A percentile compares a stretch with the other conserved stretches of the same genome.
Evolutionary conservation across 1,139 yeast species (phyloP).

Genomic region (Lodderomyces theae): DNA sequence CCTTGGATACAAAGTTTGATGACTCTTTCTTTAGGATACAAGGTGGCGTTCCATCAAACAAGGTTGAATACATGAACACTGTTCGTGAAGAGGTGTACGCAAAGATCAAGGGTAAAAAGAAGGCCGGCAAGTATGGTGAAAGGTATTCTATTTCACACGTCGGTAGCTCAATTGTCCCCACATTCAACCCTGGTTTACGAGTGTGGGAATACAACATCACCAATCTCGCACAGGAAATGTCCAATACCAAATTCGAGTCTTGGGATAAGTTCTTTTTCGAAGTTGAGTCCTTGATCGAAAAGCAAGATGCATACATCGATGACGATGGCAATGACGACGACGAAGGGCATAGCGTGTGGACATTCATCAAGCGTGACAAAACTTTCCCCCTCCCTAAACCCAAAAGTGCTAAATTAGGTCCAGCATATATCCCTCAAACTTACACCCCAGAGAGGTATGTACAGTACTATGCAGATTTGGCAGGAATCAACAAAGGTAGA

Average conservation of each 20-base stretch:
- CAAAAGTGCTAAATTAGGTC: slow-evolving; percentile 54
- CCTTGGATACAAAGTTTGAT: slow-evolving; percentile 16
- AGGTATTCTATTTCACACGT: slow-evolving; percentile 70
- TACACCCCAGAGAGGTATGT: slow-evolving; percentile 71
- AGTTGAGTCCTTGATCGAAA: slow-evolving; percentile 33
- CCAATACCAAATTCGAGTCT: slow-evolving; percentile 25
- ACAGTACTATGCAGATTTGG: slow-evolving; percentile 69
- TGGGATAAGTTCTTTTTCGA: slow-evolving; percentile 59
- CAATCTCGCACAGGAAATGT: slow-evolving; percentile 32
- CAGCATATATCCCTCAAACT: slow-evolving; percentile 68
- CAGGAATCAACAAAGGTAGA: slow-evolving; percentile 44
- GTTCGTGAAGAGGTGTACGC: slow-evolving; percentile 55
- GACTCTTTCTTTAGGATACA: slow-evolving; percentile 24
- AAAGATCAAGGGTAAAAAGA: slow-evolving; percentile 39
- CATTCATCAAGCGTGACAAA: slow-evolving; percentile 43
- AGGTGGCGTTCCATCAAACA: slow-evolving; percentile 67
- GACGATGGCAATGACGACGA: slow-evolving; percentile 17
- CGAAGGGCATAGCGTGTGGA: slow-evolving; percentile 10
- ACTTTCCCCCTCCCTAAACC: slow-evolving; percentile 72
- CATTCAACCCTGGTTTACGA: slow-evolving; percentile 77
- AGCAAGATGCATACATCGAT: slow-evolving; percentile 20
- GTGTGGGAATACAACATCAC: slow-evolving; percentile 84
- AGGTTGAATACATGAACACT: slow-evolving; percentile 57
- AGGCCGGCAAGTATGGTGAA: slow-evolving; percentile 48
- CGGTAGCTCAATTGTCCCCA: slow-evolving; percentile 77